Conservation (phyloP, 2,329 filamentous ascomycete species). For the Beauveria sp. region DNA sequence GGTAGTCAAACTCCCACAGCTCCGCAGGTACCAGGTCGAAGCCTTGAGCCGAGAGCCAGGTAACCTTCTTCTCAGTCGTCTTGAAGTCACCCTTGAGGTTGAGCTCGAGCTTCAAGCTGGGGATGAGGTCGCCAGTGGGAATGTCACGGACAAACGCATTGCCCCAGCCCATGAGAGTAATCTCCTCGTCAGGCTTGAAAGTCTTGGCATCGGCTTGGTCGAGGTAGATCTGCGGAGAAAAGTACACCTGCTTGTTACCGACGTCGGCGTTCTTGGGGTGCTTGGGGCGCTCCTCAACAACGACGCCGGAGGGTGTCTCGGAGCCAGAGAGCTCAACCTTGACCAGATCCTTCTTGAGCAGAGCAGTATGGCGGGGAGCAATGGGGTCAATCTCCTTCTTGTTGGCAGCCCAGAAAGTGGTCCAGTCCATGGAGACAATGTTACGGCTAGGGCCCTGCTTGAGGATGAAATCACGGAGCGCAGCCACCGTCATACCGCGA, state of each 20-base stretch:
- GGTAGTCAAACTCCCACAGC: slow-evolving; percentile 89
- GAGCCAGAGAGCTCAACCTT: slow-evolving; percentile 61
- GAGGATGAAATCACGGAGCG: slow-evolving; percentile 75
- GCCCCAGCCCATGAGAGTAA: slow-evolving; percentile 96
- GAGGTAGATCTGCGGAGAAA: slow-evolving; percentile 66
- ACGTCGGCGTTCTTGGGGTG: slow-evolving; percentile 84
- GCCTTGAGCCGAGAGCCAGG: slow-evolving; percentile 73
- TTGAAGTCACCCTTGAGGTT: slow-evolving; percentile 90
- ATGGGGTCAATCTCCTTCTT: slow-evolving; percentile 78
- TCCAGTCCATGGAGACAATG: slow-evolving; percentile 80
- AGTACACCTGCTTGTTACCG: slow-evolving; percentile 79
- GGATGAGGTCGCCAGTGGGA: slow-evolving; percentile 36
- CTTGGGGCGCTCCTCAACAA: slow-evolving; percentile 70
- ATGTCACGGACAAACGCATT: slow-evolving; percentile 73
- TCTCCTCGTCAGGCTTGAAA: slow-evolving; percentile 80
- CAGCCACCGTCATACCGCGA: slow-evolving; percentile 71
- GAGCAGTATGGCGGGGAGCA: slow-evolving; percentile 64
- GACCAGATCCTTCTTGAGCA: slow-evolving; percentile 64
- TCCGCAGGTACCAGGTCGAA: slow-evolving; percentile 76
- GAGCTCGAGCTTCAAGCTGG: slow-evolving; percentile 76
- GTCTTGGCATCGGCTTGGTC: slow-evolving; percentile 80
- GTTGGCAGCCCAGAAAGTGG: slow-evolving; percentile 64
- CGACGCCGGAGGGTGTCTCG: slow-evolving; percentile 55
- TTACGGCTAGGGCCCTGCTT: slow-evolving; percentile 80
- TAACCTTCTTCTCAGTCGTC: slow-evolving; percentile 93